Evolutionary conservation across 768 basidiomycete genomes (phyloP).

Genomic region (Suillus brevipes): DNA sequence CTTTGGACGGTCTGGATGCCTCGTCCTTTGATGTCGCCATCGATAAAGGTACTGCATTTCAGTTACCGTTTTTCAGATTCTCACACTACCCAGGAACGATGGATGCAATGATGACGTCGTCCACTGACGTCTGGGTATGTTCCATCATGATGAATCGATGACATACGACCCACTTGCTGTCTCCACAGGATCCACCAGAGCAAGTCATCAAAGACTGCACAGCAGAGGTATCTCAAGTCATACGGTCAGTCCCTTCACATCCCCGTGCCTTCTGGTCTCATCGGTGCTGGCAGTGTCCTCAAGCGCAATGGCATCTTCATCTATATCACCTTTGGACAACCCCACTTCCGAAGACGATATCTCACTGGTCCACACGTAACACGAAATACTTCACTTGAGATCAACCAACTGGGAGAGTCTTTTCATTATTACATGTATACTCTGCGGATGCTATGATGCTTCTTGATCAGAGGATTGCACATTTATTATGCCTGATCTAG

Average conservation of each 20-base stretch:
- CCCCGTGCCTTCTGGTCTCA: not conserved
- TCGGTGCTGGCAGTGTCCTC: conserved; percentile 51
- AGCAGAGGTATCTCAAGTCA: conserved; percentile 72
- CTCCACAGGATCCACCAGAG: conserved; percentile 67
- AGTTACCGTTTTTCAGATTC: not conserved
- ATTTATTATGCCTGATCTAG: not conserved
- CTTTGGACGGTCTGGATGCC: conserved; percentile 54
- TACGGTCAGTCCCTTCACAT: conserved; percentile 47
- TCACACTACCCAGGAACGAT: conserved; percentile 56
- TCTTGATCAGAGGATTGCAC: not conserved
- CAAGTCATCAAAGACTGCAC: conserved; percentile 70
- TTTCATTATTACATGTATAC: conserved; percentile 86
- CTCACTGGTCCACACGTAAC: conserved; percentile 41
- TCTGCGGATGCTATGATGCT: conserved; percentile 38
- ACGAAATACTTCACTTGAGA: conserved; percentile 58
- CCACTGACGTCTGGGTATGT: conserved; percentile 79
- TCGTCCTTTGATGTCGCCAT: conserved; percentile 75
- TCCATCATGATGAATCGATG: not conserved
- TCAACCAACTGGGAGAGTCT: conserved; percentile 71
- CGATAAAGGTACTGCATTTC: conserved; percentile 63
- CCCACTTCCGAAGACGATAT: conserved; percentile 79
- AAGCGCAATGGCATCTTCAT: conserved; percentile 62
- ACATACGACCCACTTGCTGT: not conserved
- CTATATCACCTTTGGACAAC: conserved; percentile 87
- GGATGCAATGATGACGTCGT: conserved; percentile 87